Percentiles rank a stretch among this genome's conserved stretches.
phyloP scores from a whole-genome alignment of 2,329 filamentous ascomycete species.

The Dendryphion nanum region DNA sequence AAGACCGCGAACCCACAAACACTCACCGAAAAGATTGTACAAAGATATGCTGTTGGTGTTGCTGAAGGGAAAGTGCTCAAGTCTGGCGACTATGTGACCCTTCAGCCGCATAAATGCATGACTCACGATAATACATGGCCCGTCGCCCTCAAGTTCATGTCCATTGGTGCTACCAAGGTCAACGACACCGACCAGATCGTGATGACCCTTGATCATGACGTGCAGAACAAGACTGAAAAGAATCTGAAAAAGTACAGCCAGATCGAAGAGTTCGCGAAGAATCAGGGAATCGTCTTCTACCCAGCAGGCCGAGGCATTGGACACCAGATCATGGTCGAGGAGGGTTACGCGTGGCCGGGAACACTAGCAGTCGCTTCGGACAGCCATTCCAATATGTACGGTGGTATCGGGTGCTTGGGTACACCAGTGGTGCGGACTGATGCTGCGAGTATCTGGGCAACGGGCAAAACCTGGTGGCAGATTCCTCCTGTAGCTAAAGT shows the following conservation, averaged over 20 bases:
- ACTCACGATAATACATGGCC: conserved; percentile 84
- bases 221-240: conserved; percentile 75
- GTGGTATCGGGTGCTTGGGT: conserved; percentile 72
- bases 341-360: conserved; percentile 80
- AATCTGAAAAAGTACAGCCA: conserved; percentile 81
- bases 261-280: conserved; percentile 78
- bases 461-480: conserved; percentile 82
- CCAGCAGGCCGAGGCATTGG: conserved; percentile 78
- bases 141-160: conserved; percentile 76
- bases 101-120: conserved; percentile 73
- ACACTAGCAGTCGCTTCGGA: conserved; percentile 79
- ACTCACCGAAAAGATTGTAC: conserved; percentile 89
- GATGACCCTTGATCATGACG: conserved; percentile 83
- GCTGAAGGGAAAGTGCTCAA: conserved; percentile 71
- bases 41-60: conserved; percentile 75
- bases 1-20: conserved; percentile 63
- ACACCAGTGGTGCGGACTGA: conserved; percentile 85
- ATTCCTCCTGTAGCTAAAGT: conserved; percentile 81
- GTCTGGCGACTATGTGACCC: conserved; percentile 79
- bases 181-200: conserved; percentile 72
- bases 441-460: conserved; percentile 82
- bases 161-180: conserved; percentile 73
- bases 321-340: conserved; percentile 90
- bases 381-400: conserved; percentile 80
- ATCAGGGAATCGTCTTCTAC: conserved; percentile 76